Evolutionary conservation across 768 basidiomycete genomes (phyloP), one percentile per base, ranked within the genome.

Genomic region (Lactarius akahatsu): DNA sequence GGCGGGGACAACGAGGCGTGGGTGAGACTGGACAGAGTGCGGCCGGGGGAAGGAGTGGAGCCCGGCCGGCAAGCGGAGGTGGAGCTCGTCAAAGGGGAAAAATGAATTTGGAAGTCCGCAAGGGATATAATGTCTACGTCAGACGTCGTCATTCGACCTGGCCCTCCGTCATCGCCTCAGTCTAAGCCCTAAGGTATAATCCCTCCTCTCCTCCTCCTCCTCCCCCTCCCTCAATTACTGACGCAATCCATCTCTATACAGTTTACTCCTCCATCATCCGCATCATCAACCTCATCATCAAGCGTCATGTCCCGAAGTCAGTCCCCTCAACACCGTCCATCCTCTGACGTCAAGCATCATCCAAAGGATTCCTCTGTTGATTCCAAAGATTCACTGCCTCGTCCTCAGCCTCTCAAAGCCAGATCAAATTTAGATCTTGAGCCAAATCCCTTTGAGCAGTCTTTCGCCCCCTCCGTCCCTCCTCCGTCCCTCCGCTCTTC

Each of bases 371-470:
- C 58, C n/a, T 40, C 56, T 32, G 9, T 28, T 26, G 64, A 68
- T 61, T 34, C 64, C 8, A 57, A 45, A 23, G 63, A 61, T 38
- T 18, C 64, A 18, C 45, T 63, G 41, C 6, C 59, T 23, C 64
- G 59, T 38, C 9, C 61, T 2, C 66, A 68, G 59, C 34, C 61
- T 36, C 65, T 16, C 63, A 70, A 59, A 81, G 41, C 82, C 9
- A 85, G 75, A 85, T 80, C 30, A 82, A 88, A 89, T 73, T 88
- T 91, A 75, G 81, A 84, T 75, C 83, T 91, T 41, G 94, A 96
- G 73, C 91, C 90, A 0, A 96, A 96, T 74, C 94, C 95, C 0
- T 97, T 97, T 74, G 96, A 99, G 74, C 92, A 94, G 77, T 95
- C 92, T 62, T 98, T 98, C 76, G 88, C 89, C 41, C 78, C 64